Percentiles rank a stretch among this genome's conserved stretches.
These are phyloP conservation scores for Sclerotinia spermophila DNA, from an alignment of 2,329 filamentous ascomycete species.

Conservation along the genomic window DNA sequence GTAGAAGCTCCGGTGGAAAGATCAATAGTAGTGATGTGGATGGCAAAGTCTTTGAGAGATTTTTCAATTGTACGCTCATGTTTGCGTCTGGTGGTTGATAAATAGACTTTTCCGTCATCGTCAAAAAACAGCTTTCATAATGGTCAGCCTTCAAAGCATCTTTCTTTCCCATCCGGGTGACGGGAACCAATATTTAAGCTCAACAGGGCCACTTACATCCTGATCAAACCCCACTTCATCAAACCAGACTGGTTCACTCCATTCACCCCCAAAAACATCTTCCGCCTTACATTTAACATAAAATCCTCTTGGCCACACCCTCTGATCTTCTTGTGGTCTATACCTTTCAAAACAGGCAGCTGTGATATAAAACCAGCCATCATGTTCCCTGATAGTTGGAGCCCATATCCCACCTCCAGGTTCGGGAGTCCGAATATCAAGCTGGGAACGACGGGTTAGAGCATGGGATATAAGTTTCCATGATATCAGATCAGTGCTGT, in stretches of 20 bases:
- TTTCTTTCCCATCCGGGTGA: not conserved
- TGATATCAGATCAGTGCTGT: conserved; percentile 44
- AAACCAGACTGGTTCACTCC: conserved; percentile 17
- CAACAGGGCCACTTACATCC: not conserved
- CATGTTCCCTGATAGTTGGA: conserved; percentile 43
- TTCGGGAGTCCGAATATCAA: conserved; percentile 38
- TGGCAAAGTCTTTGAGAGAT: conserved; percentile 21
- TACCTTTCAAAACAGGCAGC: conserved; percentile 36
- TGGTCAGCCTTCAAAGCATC: not conserved
- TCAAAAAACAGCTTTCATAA: conserved; percentile 46
- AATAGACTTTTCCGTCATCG: conserved; percentile 50
- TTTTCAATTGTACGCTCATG: not conserved
- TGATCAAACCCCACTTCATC: conserved; percentile 18
- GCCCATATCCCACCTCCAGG: conserved; percentile 47
- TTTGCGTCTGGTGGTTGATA: conserved; percentile 11
- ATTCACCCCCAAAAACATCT: conserved; percentile 3
- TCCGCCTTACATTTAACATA: conserved; percentile 12
- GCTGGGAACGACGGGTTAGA: conserved; percentile 39
- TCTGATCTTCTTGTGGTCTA: conserved; percentile 9
- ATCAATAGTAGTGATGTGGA: conserved; percentile 41
- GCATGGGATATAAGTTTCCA: conserved; percentile 47
- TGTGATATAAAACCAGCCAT: conserved; percentile 47
- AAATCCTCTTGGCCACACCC: conserved; percentile 9
- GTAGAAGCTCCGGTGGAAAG: conserved; percentile 44
- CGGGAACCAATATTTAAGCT: not conserved